Conservation (phyloP, 2,329 filamentous ascomycete species). For the Arthrobotrys iridis region DNA sequence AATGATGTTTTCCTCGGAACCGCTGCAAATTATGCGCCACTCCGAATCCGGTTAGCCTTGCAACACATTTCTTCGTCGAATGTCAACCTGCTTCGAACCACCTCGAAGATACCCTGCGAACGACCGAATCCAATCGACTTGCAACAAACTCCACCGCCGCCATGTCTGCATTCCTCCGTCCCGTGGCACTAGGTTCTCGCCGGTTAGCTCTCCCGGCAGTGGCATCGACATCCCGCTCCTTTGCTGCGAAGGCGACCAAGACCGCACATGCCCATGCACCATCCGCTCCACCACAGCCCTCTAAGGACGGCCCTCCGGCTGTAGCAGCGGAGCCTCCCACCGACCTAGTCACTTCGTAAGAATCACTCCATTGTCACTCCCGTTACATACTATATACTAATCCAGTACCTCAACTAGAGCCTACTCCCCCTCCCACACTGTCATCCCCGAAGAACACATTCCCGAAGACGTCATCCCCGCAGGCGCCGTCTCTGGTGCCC, state of each 20-base stretch:
- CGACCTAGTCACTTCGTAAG: slow-evolving; percentile 44
- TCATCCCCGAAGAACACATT: slow-evolving; percentile 81
- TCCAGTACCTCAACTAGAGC: slow-evolving; percentile 67
- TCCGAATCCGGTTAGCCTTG: slow-evolving; percentile 30
- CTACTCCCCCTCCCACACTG: slow-evolving; percentile 90
- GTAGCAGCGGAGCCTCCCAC: slow-evolving; percentile 39
- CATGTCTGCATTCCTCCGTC: slow-evolving; percentile 48
- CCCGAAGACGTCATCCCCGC: slow-evolving; percentile 71
- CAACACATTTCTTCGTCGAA: slow-evolving; percentile 36
- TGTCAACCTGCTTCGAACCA: slow-evolving; percentile 15
- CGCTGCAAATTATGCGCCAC: slow-evolving; percentile 27
- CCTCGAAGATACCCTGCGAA: not conserved
- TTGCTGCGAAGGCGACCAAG: slow-evolving; percentile 25
- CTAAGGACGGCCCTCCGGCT: slow-evolving; percentile 24
- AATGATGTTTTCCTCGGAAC: slow-evolving; percentile 46
- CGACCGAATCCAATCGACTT: not conserved
- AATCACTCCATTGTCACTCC: not conserved
- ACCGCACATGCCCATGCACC: slow-evolving; percentile 30
- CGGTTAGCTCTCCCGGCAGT: slow-evolving; percentile 30
- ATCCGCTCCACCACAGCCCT: slow-evolving; percentile 32
- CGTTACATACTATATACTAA: not conserved
- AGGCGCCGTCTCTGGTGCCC: slow-evolving; percentile 88
- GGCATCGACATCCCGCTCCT: slow-evolving; percentile 25
- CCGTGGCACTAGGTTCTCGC: slow-evolving; percentile 26
- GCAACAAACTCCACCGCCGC: not conserved